Conservation (phyloP, 73 alveolate genomes). For the Paramecium primaurelia region DNA sequence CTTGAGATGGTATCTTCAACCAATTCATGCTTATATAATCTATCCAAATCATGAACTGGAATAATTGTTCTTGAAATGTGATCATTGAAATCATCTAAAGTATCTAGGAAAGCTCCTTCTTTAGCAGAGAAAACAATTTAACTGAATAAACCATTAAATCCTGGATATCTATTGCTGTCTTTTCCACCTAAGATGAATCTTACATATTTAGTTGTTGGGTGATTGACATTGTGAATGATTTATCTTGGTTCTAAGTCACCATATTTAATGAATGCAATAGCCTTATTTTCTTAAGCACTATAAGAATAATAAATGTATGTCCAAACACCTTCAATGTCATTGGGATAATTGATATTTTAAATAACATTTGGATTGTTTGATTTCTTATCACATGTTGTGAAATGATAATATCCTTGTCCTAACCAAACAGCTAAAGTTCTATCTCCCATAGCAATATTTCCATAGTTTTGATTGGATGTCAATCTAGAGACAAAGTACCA, state of each 20-base stretch:
- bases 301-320: constrained; percentile 22
- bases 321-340: constrained; percentile 50
- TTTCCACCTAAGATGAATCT: constrained; percentile 48
- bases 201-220: constrained; percentile 5
- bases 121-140: neutral
- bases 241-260: constrained; percentile 15
- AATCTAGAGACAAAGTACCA: constrained; percentile 47
- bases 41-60: neutral
- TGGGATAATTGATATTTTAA: neutral
- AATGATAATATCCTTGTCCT: constrained; percentile 46
- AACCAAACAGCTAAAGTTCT: constrained; percentile 37
- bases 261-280: constrained; percentile 17
- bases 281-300: constrained; percentile 2
- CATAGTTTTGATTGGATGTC: constrained; percentile 19
- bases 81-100: constrained; percentile 8
- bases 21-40: neutral
- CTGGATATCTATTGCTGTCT: constrained; percentile 43
- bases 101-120: constrained; percentile 37
- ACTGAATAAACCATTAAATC: constrained; percentile 35
- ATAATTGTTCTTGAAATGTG: neutral
- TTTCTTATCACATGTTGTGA: neutral
- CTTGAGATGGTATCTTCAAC: constrained; percentile 21
- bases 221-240: neutral
- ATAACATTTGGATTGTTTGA: neutral
- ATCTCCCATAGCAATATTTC: constrained; percentile 38